Evolutionary conservation across 2,329 filamentous ascomycete genomes (phyloP).

Genomic region (Endoconidiophora polonica): DNA sequence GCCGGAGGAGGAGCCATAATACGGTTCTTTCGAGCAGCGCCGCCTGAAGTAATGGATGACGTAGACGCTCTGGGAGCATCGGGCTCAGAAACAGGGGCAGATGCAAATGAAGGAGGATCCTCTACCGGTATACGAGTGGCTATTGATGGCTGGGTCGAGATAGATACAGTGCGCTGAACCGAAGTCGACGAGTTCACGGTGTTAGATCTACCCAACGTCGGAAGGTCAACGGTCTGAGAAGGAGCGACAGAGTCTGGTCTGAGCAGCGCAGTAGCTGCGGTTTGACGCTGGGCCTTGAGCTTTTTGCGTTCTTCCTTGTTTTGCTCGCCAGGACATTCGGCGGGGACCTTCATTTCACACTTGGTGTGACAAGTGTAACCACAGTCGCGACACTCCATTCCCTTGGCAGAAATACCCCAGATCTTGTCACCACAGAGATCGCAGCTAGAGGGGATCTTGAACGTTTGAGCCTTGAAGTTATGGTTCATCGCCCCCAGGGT

Average conservation of each 20-base stretch:
- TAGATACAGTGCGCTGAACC: conserved; percentile 59
- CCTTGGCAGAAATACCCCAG: conserved; percentile 92
- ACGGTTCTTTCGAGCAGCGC: conserved; percentile 42
- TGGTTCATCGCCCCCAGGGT: conserved; percentile 87
- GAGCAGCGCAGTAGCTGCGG: conserved; percentile 48
- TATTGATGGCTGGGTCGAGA: conserved; percentile 21
- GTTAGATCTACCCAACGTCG: conserved; percentile 58
- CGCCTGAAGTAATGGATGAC: conserved; percentile 6
- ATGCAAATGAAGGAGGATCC: conserved; percentile 23
- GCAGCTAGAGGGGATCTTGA: conserved; percentile 98
- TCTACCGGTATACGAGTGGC: conserved; percentile 32
- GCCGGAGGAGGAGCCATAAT: conserved; percentile 76
- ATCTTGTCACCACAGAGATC: conserved; percentile 92
- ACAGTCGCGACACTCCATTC: conserved; percentile 88
- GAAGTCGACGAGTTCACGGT: conserved; percentile 86
- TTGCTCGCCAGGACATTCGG: conserved; percentile 86
- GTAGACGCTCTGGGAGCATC: conserved; percentile 15
- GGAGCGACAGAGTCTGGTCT: conserved; percentile 30
- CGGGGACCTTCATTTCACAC: conserved; percentile 96
- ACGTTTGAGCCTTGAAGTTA: conserved; percentile 97
- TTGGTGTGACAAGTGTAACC: conserved; percentile 98
- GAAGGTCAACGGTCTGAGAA: conserved; percentile 42
- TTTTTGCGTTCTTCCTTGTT: conserved; percentile 93
- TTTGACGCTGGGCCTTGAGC: conserved; percentile 72
- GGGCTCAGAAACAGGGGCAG: conserved; percentile 7